Base-by-base conservation (phyloP, 345 rosid species). In the Bruguiera gymnorhiza region DNA sequence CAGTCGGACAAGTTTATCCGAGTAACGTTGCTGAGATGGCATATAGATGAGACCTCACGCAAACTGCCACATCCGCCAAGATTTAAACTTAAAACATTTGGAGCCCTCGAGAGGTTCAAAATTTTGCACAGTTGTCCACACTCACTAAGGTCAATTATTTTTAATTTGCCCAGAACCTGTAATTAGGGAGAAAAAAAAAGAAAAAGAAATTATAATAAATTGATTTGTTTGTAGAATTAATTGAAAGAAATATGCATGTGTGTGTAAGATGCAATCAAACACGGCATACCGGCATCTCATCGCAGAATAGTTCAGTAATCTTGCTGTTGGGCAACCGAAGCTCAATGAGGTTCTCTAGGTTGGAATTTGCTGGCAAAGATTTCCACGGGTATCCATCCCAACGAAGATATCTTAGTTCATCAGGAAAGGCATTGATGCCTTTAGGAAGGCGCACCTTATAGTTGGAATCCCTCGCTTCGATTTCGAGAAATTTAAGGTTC, bases 1-100 rank as follows among this genome's bases (percentile, higher is more conserved):
- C 88, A 84, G 0, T 32, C 39, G 65, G 36, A 75, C 36, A 82
- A 34, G 10, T 34, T 1, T 7, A 34, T 34, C 10, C 2, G 0
- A 34, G 37, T 34, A 34, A 6, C 37, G 2, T 34, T 7, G 37
- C 37, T 7, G 37, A 34, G 37, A 34, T 7, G 37, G 37, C 37
- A 7, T 7, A 34, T 34, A 1, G 37, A 34, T 7, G 37, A 34
- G 37, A 34, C 10, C 37, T 34, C 37, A 1, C 37, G 5, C 37
- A 6, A 34, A 6, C 8, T 7, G 8, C 1, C 1, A 34, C 37
- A 24, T 24, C 24, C 24, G 24, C 24, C 1, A 24, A 24, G 1
- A 24, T 24, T 24, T 24, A 24, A 24, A 0, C 24, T 24, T 24
- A 1, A 0, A 24, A 83, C 81, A 54, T 63, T 52, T 7, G 77